Percentiles rank a stretch among this genome's conserved stretches.
Conservation (phyloP, 768 basidiomycete species). For the Gymnopilus dilepis region DNA sequence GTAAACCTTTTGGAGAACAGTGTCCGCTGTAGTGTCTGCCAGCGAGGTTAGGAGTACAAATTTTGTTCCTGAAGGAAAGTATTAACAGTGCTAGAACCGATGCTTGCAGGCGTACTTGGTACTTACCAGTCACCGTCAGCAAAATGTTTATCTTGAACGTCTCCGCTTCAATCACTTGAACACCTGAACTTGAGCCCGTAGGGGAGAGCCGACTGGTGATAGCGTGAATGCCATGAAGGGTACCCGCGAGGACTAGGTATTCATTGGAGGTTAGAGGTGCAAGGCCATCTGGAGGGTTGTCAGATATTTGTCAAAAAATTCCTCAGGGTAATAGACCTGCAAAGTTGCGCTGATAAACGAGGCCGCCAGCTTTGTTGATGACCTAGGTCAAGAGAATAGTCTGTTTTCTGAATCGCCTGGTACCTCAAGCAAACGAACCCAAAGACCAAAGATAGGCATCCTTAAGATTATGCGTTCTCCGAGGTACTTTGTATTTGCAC, state of each 20-base stretch:
- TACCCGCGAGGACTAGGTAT: conserved; percentile 94
- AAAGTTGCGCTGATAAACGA: conserved; percentile 93
- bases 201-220: conserved; percentile 94
- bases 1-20: conserved; percentile 84
- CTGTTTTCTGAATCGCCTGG: conserved; percentile 6
- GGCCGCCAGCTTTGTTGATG: conserved; percentile 97
- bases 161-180: conserved; percentile 95
- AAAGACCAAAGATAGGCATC: conserved; percentile 84
- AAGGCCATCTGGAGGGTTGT: conserved; percentile 75
- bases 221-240: conserved; percentile 97
- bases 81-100: background rate
- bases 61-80: conserved; percentile 74
- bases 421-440: conserved; percentile 54
- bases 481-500: background rate
- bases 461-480: background rate
- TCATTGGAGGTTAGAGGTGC: conserved; percentile 91
- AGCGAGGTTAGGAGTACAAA: conserved; percentile 91
- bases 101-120: conserved; percentile 35
- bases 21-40: conserved; percentile 69
- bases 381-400: conserved; percentile 53
- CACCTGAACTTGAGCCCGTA: conserved; percentile 80
- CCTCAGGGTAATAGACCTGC: conserved; percentile 59
- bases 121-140: conserved; percentile 86
- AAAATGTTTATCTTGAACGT: conserved; percentile 93
- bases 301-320: conserved; percentile 17